Percentiles rank a stretch among this genome's conserved stretches.
These are phyloP conservation scores for Kodamaea nitidulidarum DNA, from an alignment of 805 yeast genomes.

Conservation along the genomic window DNA sequence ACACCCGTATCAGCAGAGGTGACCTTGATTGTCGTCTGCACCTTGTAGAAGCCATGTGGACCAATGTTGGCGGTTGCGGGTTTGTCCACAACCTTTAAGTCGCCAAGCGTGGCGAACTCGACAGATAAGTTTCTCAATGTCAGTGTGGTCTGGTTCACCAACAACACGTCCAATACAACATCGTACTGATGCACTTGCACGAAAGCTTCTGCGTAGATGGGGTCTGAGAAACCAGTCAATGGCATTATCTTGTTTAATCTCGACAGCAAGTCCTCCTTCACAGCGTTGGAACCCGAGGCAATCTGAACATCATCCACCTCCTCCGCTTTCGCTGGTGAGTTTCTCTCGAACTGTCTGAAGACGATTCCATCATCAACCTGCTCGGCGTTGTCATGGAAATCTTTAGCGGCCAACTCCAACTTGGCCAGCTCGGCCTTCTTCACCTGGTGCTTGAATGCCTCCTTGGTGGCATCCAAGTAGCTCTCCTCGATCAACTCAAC, in stretches of 20 bases:
- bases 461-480: constrained; percentile 82
- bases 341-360: constrained; percentile 72
- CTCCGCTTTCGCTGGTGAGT: constrained; percentile 22
- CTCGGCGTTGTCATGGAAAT: constrained; percentile 59
- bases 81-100: constrained; percentile 87
- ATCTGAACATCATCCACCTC: constrained; percentile 53
- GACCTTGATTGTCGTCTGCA: constrained; percentile 86
- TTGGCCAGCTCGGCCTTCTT: constrained; percentile 55
- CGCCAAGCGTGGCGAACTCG: constrained; percentile 95
- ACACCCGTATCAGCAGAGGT: constrained; percentile 98
- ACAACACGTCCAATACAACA: constrained; percentile 85
- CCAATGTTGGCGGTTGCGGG: constrained; percentile 88
- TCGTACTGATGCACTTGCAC: constrained; percentile 96
- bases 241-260: constrained; percentile 85
- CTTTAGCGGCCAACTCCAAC: constrained; percentile 52
- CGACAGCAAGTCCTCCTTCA: constrained; percentile 62
- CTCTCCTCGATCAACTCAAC: constrained; percentile 54
- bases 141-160: constrained; percentile 90
- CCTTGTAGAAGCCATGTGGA: constrained; percentile 94
- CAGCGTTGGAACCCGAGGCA: constrained; percentile 49
- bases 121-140: constrained; percentile 89
- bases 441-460: constrained; percentile 74
- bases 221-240: constrained; percentile 97
- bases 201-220: constrained; percentile 96
- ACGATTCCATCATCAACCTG: constrained; percentile 73